These are phyloP conservation scores for Boletus vinaceobasis DNA, from an alignment of 768 basidiomycete genomes.

Conservation along the genomic window DNA sequence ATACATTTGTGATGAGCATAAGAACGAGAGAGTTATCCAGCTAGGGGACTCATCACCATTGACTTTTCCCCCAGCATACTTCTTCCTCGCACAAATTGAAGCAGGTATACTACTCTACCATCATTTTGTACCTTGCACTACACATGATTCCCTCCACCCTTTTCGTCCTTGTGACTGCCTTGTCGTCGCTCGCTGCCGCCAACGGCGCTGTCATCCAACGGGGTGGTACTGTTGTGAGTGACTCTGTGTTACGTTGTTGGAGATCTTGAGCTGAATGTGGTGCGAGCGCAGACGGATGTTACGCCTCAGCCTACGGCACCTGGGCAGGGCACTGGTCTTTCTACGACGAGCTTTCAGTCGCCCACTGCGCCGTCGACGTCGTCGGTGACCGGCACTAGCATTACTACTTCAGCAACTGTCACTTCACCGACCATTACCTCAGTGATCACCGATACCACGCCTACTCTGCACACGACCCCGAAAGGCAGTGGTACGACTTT, in stretches of 20 bases:
- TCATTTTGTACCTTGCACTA: rapidly evolving
- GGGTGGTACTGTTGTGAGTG: constrained; percentile 15
- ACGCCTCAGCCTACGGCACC: constrained; percentile 10
- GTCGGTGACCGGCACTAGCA: too few relatives aligned
- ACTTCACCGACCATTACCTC: too few relatives aligned
- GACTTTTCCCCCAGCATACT: neutral
- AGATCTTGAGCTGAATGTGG: neutral
- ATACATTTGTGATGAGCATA: constrained; percentile 11
- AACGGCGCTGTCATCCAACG: constrained; percentile 20
- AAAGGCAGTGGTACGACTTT: too few relatives aligned
- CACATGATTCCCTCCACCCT: constrained; percentile 13
- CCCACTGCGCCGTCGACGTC: too few relatives aligned
- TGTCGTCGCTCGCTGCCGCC: constrained; percentile 12
- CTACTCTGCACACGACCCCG: too few relatives aligned
- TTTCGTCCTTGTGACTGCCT: neutral
- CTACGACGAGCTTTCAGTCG: neutral
- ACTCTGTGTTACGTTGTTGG: neutral
- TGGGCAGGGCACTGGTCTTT: too few relatives aligned
- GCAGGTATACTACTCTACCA: too few relatives aligned
- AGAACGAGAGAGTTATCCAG: neutral
- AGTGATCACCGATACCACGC: too few relatives aligned
- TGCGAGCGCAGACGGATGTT: neutral
- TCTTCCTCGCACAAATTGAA: neutral
- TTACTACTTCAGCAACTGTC: too few relatives aligned
- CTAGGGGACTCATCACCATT: neutral